Base-by-base conservation (phyloP, 345 rosid genomes). In the Brassica nigra region DNA sequence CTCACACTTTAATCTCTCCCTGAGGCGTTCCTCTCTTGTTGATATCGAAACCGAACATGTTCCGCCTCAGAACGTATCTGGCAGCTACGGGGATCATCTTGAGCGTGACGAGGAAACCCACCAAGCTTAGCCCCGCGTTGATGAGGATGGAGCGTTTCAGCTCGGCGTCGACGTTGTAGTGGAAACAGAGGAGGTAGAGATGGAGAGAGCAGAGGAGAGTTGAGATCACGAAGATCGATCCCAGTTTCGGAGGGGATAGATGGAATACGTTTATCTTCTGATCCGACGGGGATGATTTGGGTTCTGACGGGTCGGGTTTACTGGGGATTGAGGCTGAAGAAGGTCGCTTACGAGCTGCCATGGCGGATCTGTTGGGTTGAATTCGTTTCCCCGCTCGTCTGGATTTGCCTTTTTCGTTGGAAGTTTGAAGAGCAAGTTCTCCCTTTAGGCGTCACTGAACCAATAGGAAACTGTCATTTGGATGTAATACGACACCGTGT, bases 1-100 rank as follows among this genome's bases (percentile, higher is more conserved):
- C 92, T 89, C 84, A 94, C 98, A 94, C 98, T 92, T 89, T 86
- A 14, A 88, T 72, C 23, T 89, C 78, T 27, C 98, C 98, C 79
- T 88, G 96, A 82, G 89, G 91, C 4, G 97, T 92, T 0, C 93
- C 96, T 82, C 83, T 92, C 90, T 94, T 94, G 73, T 94, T 94
- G 69, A 94, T 90, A 84, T 94, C 98, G 81, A 80, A 94, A 34
- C 98, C 98, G 74, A 92, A 94, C 82, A 94, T 81, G 80, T 84
- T 90, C 66, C 98, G 89, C 85, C 89, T 84, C 71, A 86, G 54
- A 71, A 91, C 94, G 83, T 90, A 94, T 87, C 83, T 86, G 27
- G 98, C 91, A 62, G 98, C 92, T 4, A 94, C 89, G 7, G 97
- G 98, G 37, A 92, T 89, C 88, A 92, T 74, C 86, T 80, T 90